Percentiles rank a stretch among this genome's conserved stretches.
phyloP scores from a whole-genome alignment of 208 protist species.

The Crithidia brevicula region DNA sequence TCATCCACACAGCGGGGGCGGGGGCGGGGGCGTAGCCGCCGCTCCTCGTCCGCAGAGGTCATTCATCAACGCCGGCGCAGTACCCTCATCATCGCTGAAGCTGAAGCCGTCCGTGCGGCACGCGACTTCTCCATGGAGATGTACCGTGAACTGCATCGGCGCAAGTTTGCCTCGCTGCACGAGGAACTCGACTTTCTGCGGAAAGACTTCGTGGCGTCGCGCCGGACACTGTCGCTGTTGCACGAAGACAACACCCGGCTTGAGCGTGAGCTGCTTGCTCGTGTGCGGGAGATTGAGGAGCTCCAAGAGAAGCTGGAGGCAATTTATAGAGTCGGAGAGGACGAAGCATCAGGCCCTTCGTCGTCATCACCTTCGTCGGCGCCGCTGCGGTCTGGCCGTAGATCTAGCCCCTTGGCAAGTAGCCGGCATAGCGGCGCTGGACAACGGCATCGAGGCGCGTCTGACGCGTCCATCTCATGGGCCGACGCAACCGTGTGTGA shows the following conservation, averaged over 20 bases:
- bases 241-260: slow-evolving; percentile 62
- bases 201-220: slow-evolving; percentile 52
- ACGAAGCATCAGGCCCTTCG: not conserved
- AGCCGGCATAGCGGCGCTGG: not conserved
- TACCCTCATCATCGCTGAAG: slow-evolving; percentile 12
- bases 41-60: not conserved
- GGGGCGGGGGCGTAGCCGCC: not conserved
- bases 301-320: slow-evolving; percentile 27
- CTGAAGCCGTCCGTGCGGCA: slow-evolving; percentile 29
- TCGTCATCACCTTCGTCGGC: not conserved
- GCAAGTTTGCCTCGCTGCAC: slow-evolving; percentile 53
- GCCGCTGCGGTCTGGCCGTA: not conserved
- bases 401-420: not conserved
- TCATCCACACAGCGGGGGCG: not conserved
- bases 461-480: not conserved
- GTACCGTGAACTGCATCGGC: slow-evolving; percentile 59
- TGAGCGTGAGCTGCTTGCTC: slow-evolving; percentile 39
- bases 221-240: slow-evolving; percentile 55
- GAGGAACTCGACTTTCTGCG: slow-evolving; percentile 80
- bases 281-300: slow-evolving; percentile 39
- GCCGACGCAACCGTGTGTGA: not conserved
- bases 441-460: not conserved
- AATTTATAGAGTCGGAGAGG: slow-evolving; percentile 2
- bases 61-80: slow-evolving; percentile 1
- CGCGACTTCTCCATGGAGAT: slow-evolving; percentile 44